Evolutionary conservation across 805 yeast genomes (phyloP).

Genomic region (Zygosaccharomyces kombuchaensis): DNA sequence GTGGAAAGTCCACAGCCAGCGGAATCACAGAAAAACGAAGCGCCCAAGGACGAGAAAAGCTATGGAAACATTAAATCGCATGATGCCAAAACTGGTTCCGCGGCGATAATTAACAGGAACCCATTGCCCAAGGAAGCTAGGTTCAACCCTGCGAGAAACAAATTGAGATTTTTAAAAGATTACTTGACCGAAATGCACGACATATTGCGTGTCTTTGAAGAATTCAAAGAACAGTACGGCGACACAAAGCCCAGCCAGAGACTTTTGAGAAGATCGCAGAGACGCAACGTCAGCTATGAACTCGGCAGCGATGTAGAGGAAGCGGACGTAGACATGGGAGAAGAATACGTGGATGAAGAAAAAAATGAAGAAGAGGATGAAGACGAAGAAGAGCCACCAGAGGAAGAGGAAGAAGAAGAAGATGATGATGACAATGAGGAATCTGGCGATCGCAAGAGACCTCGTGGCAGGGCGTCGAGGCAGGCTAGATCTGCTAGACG

Average conservation of each 20-base stretch:
- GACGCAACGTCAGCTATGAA: constrained; percentile 21
- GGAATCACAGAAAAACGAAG: constrained; percentile 1
- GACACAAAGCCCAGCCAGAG: constrained; percentile 29
- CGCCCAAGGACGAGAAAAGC: constrained; percentile 4
- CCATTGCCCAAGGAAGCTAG: constrained; percentile 26
- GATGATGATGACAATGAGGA: constrained; percentile 9
- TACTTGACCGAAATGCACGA: constrained; percentile 20
- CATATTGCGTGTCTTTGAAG: constrained; percentile 60
- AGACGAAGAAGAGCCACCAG: constrained; percentile 17
- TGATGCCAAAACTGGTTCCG: constrained; percentile 2
- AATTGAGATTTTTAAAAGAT: constrained; percentile 19
- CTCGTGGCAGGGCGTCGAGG: constrained; percentile 9
- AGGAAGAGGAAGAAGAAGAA: constrained; percentile 12
- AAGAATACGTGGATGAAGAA: constrained; percentile 17
- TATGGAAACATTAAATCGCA: constrained; percentile 1
- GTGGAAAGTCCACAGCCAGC: not conserved
- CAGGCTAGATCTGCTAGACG: constrained; percentile 12
- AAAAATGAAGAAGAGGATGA: constrained; percentile 11
- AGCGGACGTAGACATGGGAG: constrained; percentile 18
- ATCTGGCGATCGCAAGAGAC: constrained; percentile 13
- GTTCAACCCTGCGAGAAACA: constrained; percentile 23
- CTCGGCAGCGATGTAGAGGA: constrained; percentile 14
- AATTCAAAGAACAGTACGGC: constrained; percentile 56
- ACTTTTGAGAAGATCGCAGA: constrained; percentile 29
- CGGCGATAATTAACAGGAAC: constrained; percentile 15